phyloP scores from a whole-genome alignment of 768 basidiomycete genomes.

The Sistotremastrum suecicum region DNA sequence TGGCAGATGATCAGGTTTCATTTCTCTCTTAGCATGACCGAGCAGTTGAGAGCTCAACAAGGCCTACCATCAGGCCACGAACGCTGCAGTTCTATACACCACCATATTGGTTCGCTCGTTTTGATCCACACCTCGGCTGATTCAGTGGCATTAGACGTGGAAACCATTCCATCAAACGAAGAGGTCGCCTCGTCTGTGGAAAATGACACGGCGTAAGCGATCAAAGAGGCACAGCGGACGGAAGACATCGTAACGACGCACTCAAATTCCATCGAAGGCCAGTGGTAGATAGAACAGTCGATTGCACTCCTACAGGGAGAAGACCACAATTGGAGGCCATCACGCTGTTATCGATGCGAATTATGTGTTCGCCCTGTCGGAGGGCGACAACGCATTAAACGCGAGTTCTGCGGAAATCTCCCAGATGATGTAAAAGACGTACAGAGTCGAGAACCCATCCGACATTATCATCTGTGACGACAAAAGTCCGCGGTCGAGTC shows the following conservation, averaged over 20 bases:
- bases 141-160: slow-evolving; percentile 77
- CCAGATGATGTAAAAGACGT: slow-evolving; percentile 10
- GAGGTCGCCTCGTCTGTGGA: slow-evolving; percentile 44
- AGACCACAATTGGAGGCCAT: slow-evolving; percentile 88
- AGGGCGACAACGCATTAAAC: not conserved
- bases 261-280: slow-evolving; percentile 88
- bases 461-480: slow-evolving; percentile 79
- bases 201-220: not conserved
- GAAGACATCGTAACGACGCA: slow-evolving; percentile 18
- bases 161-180: slow-evolving; percentile 73
- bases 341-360: slow-evolving; percentile 55
- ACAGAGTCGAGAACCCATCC: slow-evolving; percentile 82
- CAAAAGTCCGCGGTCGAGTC: slow-evolving; percentile 45
- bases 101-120: slow-evolving; percentile 79
- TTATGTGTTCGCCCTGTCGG: slow-evolving; percentile 65
- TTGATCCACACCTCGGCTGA: slow-evolving; percentile 53
- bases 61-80: not conserved
- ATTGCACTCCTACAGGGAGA: slow-evolving; percentile 78
- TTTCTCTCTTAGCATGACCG: too few relatives aligned
- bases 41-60: too few relatives aligned
- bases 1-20: too few relatives aligned
- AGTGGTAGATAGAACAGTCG: slow-evolving; percentile 61
- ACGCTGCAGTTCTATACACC: slow-evolving; percentile 61
- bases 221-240: not conserved
- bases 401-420: not conserved